Conservation (phyloP, 768 basidiomycete species). For the Agrocybe pediades region DNA sequence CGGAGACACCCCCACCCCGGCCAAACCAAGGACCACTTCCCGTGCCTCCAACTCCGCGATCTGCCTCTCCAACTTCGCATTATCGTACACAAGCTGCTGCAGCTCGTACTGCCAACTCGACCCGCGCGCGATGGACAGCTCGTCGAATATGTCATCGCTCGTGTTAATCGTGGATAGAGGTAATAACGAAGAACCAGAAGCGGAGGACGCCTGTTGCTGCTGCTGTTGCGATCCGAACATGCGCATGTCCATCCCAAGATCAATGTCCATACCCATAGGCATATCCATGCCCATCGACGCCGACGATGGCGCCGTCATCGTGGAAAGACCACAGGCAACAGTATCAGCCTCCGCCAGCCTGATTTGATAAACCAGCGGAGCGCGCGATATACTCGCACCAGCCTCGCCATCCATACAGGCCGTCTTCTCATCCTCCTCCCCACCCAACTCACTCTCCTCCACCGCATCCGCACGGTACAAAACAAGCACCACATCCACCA, state of each 20-base stretch:
- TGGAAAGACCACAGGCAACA: constrained; percentile 8
- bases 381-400: constrained; percentile 29
- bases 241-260: neutral
- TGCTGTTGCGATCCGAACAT: constrained; percentile 14
- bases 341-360: constrained; percentile 27
- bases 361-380: constrained; percentile 40
- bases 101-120: constrained; percentile 95
- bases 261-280: neutral
- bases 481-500: constrained; percentile 26
- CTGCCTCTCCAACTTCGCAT: constrained; percentile 20
- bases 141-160: constrained; percentile 60
- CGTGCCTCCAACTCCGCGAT: constrained; percentile 13
- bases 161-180: neutral
- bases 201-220: neutral
- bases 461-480: constrained; percentile 29
- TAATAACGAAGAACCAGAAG: too few relatives aligned
- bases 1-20: neutral
- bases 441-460: constrained; percentile 14
- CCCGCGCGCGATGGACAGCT: constrained; percentile 64
- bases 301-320: neutral
- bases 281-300: neutral
- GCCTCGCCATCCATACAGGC: constrained; percentile 15
- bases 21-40: constrained; percentile 2
- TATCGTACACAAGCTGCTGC: constrained; percentile 70
- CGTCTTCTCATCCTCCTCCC: constrained; percentile 3